Evolutionary conservation across 768 basidiomycete species (phyloP), one percentile per base, ranked within the genome.

Genomic region (Lactarius hengduanensis): DNA sequence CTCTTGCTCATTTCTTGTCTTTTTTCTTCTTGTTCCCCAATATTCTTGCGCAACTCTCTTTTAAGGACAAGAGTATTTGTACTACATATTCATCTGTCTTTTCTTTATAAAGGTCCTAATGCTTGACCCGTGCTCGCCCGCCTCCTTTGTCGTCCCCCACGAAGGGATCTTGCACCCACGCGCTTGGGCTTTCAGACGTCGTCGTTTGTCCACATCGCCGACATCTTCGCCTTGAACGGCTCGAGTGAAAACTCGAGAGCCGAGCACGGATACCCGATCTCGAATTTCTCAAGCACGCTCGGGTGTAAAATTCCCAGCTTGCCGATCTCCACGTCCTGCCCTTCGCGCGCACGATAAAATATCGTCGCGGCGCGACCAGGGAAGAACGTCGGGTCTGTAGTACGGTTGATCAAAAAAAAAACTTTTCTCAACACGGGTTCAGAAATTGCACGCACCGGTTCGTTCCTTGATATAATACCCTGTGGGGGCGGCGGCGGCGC

Each of bases 221-320:
- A 79, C 79, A 82, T 81, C 71, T 83, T 81, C 77, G 89, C 91
- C 80, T 91, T 88, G 83, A 99, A 94, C n/a, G 92, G 92, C 77
- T 98, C 96, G 55, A 98, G 81, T 36, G 89, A 90, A 76, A 99
- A 94, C 81, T 99, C 96, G 63, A 99, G 79, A 8, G 89, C 89
- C 40, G 96, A 98, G 78, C 96, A 98, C 22, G 96, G 96, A 79
- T 92, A 96, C 50, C 84, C 85, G 68, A 98, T 90, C 77, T 98
- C 96, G 77, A 96, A 99, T 74, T 93, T 94, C 72, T 87, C 86
- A 64, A 99, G 80, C 4, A 98, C 97, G 7, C 80, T 84, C 10
- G 97, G 97, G 76, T 99, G 96, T 60, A 99, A 80, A 71, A 98
- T 92, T 34, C 97, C 97, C 65, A 99, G 79, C n/a, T 82, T 85